These are phyloP conservation scores for Celoporthe dispersa DNA, from an alignment of 2,329 filamentous ascomycete genomes.

Conservation along the genomic window DNA sequence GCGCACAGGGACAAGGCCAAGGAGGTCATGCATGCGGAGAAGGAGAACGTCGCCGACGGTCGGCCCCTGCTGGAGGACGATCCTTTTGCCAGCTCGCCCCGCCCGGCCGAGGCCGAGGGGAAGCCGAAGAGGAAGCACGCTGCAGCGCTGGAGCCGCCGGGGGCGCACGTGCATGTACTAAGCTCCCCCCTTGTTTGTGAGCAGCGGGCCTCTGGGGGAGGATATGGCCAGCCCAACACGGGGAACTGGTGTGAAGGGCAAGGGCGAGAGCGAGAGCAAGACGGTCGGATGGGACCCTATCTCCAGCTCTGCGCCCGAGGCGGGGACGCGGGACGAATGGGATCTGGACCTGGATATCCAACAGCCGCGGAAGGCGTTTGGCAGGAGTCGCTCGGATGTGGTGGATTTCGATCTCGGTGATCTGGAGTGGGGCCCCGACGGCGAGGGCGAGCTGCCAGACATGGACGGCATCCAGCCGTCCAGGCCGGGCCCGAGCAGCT, in stretches of 20 bases:
- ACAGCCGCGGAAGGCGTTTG: conserved; percentile 19
- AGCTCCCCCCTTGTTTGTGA: conserved; percentile 32
- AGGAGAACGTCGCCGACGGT: conserved; percentile 24
- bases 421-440: conserved; percentile 34
- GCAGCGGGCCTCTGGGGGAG: conserved; percentile 32
- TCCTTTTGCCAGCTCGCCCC: conserved; percentile 34
- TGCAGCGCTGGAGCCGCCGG: not conserved
- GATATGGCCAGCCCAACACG: conserved; percentile 27
- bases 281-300: conserved; percentile 53
- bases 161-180: conserved; percentile 27
- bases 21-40: not conserved
- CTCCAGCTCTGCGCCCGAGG: conserved; percentile 56
- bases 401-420: conserved; percentile 44
- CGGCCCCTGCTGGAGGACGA: conserved; percentile 25
- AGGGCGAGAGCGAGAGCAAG: conserved; percentile 3
- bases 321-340: conserved; percentile 29
- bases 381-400: conserved; percentile 32
- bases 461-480: conserved; percentile 42
- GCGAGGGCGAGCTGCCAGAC: conserved; percentile 51
- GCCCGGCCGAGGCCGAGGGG: conserved; percentile 23
- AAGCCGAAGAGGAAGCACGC: conserved; percentile 17
- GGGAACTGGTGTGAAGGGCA: conserved; percentile 24
- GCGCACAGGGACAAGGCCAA: not conserved
- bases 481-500: conserved; percentile 29
- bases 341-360: conserved; percentile 1